A percentile compares a stretch with the other conserved stretches of the same genome.
These are phyloP conservation scores for Neonectria faginata DNA, from an alignment of 2,329 filamentous ascomycete genomes.

Conservation along the genomic window DNA sequence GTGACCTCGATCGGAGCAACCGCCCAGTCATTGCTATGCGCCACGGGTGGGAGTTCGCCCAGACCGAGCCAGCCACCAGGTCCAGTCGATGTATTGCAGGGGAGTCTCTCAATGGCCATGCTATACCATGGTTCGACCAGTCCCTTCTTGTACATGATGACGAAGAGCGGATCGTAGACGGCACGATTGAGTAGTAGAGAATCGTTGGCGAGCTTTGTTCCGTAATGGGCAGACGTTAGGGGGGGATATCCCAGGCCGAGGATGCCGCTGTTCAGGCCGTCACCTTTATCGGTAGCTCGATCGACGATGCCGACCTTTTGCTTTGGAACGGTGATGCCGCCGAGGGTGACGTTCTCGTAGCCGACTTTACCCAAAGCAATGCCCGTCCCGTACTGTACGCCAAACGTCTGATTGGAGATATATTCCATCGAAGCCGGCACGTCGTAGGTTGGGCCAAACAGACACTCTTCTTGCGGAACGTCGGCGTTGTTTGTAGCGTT, in stretches of 20 bases:
- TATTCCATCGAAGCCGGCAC: slow-evolving; percentile 19
- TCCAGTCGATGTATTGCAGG: slow-evolving; percentile 19
- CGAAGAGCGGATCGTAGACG: slow-evolving; percentile 32
- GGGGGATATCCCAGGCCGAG: slow-evolving; percentile 39
- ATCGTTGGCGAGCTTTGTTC: slow-evolving; percentile 21
- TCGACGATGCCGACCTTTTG: slow-evolving; percentile 41
- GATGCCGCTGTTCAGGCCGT: slow-evolving; percentile 39
- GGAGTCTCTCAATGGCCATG: slow-evolving; percentile 35
- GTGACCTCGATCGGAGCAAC: slow-evolving; percentile 36
- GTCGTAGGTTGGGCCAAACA: slow-evolving; percentile 28
- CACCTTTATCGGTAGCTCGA: slow-evolving; percentile 32
- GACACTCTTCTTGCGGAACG: slow-evolving; percentile 25
- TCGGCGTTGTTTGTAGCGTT: slow-evolving; percentile 16
- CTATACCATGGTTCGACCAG: slow-evolving; percentile 39
- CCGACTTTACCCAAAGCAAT: slow-evolving; percentile 36
- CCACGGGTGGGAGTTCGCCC: slow-evolving; percentile 35
- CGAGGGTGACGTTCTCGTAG: slow-evolving; percentile 32
- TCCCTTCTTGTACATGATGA: slow-evolving; percentile 32
- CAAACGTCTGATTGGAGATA: slow-evolving; percentile 46
- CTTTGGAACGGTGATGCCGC: slow-evolving; percentile 33
- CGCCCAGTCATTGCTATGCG: slow-evolving; percentile 29
- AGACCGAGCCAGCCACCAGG: slow-evolving; percentile 38
- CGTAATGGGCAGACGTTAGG: slow-evolving; percentile 37
- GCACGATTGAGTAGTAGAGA: slow-evolving; percentile 25
- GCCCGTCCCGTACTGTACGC: slow-evolving; percentile 36